Conservation (phyloP, 2,329 filamentous ascomycete genomes). For the Simplicillium sp. region DNA sequence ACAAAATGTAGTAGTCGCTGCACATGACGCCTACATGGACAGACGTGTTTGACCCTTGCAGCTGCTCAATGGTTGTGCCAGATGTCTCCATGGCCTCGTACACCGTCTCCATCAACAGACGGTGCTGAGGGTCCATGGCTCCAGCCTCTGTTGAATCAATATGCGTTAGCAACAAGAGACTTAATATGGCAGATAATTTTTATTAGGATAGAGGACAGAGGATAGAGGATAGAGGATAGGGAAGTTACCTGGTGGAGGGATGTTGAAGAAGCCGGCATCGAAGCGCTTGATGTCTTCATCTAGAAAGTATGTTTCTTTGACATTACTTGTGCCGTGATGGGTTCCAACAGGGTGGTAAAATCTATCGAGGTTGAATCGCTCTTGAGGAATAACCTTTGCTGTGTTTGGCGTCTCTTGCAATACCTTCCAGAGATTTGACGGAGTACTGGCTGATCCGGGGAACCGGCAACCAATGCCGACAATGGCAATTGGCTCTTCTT, state of each 20-base stretch:
- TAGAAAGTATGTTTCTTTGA: constrained; percentile 18
- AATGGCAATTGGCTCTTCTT: constrained; percentile 13
- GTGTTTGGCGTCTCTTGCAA: constrained; percentile 9
- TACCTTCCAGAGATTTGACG: constrained; percentile 12
- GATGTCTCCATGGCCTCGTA: constrained; percentile 20
- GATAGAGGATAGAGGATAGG: too few species aligned
- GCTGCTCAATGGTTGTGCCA: constrained; percentile 18
- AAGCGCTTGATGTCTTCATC: constrained; percentile 10
- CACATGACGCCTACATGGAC: constrained; percentile 17
- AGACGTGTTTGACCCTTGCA: constrained; percentile 11
- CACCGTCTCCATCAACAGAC: constrained; percentile 21
- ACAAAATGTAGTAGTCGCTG: constrained; percentile 10
- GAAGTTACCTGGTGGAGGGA: too few species aligned
- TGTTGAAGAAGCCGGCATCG: constrained; percentile 13
- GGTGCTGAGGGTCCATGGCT: constrained; percentile 23
- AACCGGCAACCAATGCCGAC: constrained; percentile 14
- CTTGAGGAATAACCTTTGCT: constrained; percentile 8
- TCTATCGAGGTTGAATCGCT: constrained; percentile 11
- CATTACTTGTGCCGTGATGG: constrained; percentile 15
- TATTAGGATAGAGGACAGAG: too few species aligned
- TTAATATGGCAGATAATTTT: too few species aligned
- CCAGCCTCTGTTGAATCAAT: constrained; percentile 19
- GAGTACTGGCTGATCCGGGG: constrained; percentile 10
- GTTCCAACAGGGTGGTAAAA: constrained; percentile 14
- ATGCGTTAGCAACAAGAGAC: too few species aligned